phyloP scores from a whole-genome alignment of 148 eudicot genomes.

The Silene conica region DNA sequence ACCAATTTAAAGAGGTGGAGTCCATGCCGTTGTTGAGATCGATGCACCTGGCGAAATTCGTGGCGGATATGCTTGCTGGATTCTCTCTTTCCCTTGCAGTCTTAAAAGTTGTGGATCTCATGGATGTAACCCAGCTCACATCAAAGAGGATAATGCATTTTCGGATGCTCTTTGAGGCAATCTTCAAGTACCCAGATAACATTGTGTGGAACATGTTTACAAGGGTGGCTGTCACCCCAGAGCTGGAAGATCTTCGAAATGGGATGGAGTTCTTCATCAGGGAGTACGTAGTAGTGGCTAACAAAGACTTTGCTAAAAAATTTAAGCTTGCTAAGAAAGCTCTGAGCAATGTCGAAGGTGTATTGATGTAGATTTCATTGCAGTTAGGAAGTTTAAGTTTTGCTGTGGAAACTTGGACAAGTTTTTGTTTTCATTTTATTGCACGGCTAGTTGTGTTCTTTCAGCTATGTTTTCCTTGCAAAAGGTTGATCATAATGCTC shows the following conservation, averaged over 20 bases:
- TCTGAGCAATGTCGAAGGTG: slow-evolving; percentile 61
- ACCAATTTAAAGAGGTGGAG: slow-evolving; percentile 82
- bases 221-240: slow-evolving; percentile 61
- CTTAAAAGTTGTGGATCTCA: slow-evolving; percentile 62
- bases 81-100: slow-evolving; percentile 75
- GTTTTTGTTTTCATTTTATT: no score
- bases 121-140: slow-evolving; percentile 46
- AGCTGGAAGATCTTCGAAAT: slow-evolving; percentile 60
- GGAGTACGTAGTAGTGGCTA: slow-evolving; percentile 44
- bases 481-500: no score
- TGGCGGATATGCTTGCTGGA: slow-evolving; percentile 65
- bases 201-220: slow-evolving; percentile 78
- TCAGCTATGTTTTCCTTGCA: no score
- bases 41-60: slow-evolving; percentile 72
- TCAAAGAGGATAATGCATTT: slow-evolving; percentile 78
- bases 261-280: slow-evolving; percentile 69
- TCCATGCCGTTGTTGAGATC: slow-evolving; percentile 71
- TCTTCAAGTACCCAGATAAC: slow-evolving; percentile 59
- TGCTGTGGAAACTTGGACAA: no score
- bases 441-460: no score
- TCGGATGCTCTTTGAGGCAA: slow-evolving; percentile 67
- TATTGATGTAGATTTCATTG: slow-evolving; percentile 38
- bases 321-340: slow-evolving; percentile 79
- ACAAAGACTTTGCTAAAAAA: slow-evolving; percentile 38
- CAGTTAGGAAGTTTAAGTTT: no score